Conservation (phyloP, 805 yeast genomes). For the Debaryomyces maramus region DNA sequence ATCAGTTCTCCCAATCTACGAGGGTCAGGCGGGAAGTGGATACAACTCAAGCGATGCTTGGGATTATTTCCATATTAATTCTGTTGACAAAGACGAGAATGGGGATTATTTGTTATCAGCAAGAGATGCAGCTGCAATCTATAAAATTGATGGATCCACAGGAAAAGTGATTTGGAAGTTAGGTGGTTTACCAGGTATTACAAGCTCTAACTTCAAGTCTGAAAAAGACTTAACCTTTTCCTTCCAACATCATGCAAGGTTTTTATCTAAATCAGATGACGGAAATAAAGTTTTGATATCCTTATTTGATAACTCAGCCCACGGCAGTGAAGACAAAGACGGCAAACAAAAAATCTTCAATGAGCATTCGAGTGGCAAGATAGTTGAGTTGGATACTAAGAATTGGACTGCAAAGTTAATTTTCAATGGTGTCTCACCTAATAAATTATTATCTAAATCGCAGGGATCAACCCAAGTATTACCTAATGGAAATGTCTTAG, state of each 20-base stretch:
- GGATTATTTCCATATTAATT: constrained; percentile 42
- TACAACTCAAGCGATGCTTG: constrained; percentile 33
- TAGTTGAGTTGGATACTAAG: constrained; percentile 30
- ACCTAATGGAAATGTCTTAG: constrained; percentile 32
- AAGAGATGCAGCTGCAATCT: constrained; percentile 33
- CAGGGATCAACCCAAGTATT: constrained; percentile 35
- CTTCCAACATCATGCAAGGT: constrained; percentile 40
- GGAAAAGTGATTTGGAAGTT: constrained; percentile 37
- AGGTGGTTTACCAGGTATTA: constrained; percentile 25
- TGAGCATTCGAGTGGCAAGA: constrained; percentile 31
- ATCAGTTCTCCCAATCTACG: constrained; percentile 28
- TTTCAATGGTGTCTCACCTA: constrained; percentile 23
- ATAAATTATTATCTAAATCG: constrained; percentile 24
- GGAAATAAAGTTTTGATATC: constrained; percentile 29
- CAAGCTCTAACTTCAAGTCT: constrained; percentile 15
- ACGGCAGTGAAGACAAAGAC: constrained; percentile 30
- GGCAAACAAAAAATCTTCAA: constrained; percentile 23
- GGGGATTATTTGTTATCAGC: constrained; percentile 37
- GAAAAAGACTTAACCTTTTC: constrained; percentile 26
- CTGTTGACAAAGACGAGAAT: constrained; percentile 35
- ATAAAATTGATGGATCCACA: constrained; percentile 33
- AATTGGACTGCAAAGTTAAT: constrained; percentile 26
- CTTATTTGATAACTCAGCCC: constrained; percentile 39
- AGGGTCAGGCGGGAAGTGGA: constrained; percentile 36
- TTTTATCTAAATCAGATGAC: constrained; percentile 20